Conservation (phyloP, 2,329 filamentous ascomycete species). For the Paecilomyces sp. region DNA sequence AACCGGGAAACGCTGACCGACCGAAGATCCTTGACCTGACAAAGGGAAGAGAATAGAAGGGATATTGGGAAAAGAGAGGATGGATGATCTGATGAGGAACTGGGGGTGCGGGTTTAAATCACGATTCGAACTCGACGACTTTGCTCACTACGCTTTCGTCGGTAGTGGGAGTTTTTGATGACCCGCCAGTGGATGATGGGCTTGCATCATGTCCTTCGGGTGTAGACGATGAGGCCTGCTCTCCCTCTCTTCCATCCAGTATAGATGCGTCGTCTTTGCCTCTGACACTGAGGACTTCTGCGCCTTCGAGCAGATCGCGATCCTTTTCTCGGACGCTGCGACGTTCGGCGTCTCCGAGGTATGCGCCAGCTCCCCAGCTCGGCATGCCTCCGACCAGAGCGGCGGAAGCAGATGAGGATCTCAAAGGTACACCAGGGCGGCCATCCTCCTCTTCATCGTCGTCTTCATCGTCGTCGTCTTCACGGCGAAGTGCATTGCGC, state of each 20-base stretch:
- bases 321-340: constrained; percentile 61
- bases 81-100: not conserved
- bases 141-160: constrained; percentile 24
- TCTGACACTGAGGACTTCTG: constrained; percentile 55
- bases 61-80: not conserved
- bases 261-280: constrained; percentile 17
- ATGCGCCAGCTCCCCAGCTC: constrained; percentile 35
- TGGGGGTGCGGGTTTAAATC: not conserved
- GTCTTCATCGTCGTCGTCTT: constrained; percentile 62
- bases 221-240: constrained; percentile 1
- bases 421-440: constrained; percentile 10
- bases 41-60: not conserved
- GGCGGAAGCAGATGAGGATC: constrained; percentile 12
- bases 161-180: not conserved
- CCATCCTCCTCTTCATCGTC: constrained; percentile 58
- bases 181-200: not conserved
- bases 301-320: constrained; percentile 64
- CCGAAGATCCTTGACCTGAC: not conserved
- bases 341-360: constrained; percentile 52
- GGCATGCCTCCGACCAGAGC: constrained; percentile 26
- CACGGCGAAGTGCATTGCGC: constrained; percentile 63
- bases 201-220: not conserved
- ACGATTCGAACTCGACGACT: constrained; percentile 29
- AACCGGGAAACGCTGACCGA: not conserved
- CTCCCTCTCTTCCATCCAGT: constrained; percentile 17